Evolutionary conservation across 495 filamentous ascomycete species (phyloP), one percentile per base, ranked within the genome.

Genomic region (Poronia punctata): DNA sequence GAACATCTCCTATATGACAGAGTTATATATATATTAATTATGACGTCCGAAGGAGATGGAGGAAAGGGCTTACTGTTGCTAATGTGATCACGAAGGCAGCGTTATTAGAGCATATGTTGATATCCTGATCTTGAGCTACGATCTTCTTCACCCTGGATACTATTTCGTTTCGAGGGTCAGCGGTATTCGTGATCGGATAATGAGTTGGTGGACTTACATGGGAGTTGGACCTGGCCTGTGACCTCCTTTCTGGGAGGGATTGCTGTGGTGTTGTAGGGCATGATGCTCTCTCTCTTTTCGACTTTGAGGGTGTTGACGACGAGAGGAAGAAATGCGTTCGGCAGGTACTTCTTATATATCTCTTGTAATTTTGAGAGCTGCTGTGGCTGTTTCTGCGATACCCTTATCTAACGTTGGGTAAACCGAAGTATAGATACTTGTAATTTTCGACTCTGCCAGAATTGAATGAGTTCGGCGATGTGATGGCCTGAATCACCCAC

Each of bases 101-200:
- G 46, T 90, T 93, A 57, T 86, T 93, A 27, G 88, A 93, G 59
- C 86, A 90, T 57, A 79, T 72, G 44, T 60, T 64, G 48, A 95
- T 82, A 46, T 96, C 92, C 21, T 83, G 81, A 62, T 99, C 92
- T 12, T 86, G 71, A 11, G 76, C 72, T 35, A 99, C 84, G 52
- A 97, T 95, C 64, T 89, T 92, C 60, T 94, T 95, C 33, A 97
- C 83, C 40, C 90, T 76, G 10, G 90, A 83, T 18, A 96, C 92
- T 95, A 48, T 47, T 31, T 41, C 35, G n/a, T 19, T 40, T 36
- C 11, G 34, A 29, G 14, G 6, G 3, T 19, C 7, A 10, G 22
- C 16, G 10, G 15, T 20, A 12, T 6, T 6, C 15, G 7, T 20
- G 14, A 21, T 11, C n/a, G 22, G 5, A 25, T 31, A 5, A 2